Base-by-base conservation (phyloP, 2,329 filamentous ascomycete species). In the Colletotrichum sp. region DNA sequence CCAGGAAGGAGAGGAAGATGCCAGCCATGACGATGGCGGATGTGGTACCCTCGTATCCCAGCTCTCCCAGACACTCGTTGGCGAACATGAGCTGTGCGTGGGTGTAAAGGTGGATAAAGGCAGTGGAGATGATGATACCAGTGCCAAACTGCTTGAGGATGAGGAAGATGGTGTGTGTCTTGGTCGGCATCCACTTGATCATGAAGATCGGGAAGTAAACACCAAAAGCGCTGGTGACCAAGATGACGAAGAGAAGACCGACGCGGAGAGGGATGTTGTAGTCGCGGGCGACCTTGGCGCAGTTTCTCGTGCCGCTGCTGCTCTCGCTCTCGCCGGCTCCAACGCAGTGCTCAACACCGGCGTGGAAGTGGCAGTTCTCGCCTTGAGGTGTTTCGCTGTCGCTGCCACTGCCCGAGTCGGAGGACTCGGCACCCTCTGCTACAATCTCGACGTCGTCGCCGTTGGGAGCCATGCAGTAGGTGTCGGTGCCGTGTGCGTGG, bases 1-100 rank as follows among this genome's bases (percentile, higher is more conserved):
- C 87, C 3, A 94, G 79, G 82, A 95, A 96, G 0, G 94, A 93
- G 5, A 95, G 78, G 82, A 95, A 93, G 2, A 95, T 84, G 1
- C 94, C 94, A 0, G 92, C 94, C 91, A 96, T 94, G 63, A 94
- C 88, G 55, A 96, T 91, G 3, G 94, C 92, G 0, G 93, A 90
- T 0, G 94, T 91, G 0, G 92, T 94, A 5, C 87, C 90, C 82
- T 96, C 94, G 79, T 94, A 96, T 7, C 86, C 81, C 4, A 96
- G 84, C 9, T 88, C 87, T 6, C 92, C 92, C 15, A 96, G 84
- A 79, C 94, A 96, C 66, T 92, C 85, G 78, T 94, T 95, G 24
- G 82, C 85, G 79, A 96, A 95, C 92, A 95, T 94, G 32, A 96
- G 87, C 9, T 88, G 84, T 1, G 94, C 93, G 77, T 96, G 94